Evolutionary conservation across 176 grass and related monocot species (phyloP).

Genomic region (Elymus sibiricus): DNA sequence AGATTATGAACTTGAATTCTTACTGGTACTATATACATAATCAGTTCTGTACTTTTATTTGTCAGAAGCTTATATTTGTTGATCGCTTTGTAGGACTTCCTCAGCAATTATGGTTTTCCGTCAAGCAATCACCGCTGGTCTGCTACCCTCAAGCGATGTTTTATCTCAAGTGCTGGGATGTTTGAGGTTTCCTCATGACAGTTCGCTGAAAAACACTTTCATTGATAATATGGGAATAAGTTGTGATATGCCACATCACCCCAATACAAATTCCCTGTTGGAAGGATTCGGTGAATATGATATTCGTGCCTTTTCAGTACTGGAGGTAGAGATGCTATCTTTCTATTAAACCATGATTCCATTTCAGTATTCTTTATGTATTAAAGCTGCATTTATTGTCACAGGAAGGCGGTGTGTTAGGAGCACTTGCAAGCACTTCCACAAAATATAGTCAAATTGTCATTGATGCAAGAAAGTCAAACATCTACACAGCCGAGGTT

Average conservation of each 20-base stretch:
- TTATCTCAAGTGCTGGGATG: slow-evolving; percentile 96
- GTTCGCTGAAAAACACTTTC: slow-evolving; percentile 55
- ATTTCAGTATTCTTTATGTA: slow-evolving; percentile 30
- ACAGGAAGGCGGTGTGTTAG: slow-evolving; percentile 75
- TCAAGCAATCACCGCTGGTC: slow-evolving; percentile 57
- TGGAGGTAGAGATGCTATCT: slow-evolving; percentile 57
- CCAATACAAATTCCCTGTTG: slow-evolving; percentile 73
- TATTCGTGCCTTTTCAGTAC: slow-evolving; percentile 73
- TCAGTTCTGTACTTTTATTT: background rate
- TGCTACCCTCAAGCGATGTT: slow-evolving; percentile 71
- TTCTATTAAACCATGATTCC: slow-evolving; percentile 5
- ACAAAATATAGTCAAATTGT: slow-evolving; percentile 71
- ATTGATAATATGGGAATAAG: slow-evolving; percentile 71
- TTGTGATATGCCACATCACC: slow-evolving; percentile 64
- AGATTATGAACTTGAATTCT: background rate
- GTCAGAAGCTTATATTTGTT: slow-evolving; percentile 14
- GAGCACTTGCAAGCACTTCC: slow-evolving; percentile 53
- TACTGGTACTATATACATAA: background rate
- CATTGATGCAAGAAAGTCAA: slow-evolving; percentile 81
- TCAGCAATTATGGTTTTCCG: slow-evolving; percentile 68
- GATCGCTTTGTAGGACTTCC: slow-evolving; percentile 62
- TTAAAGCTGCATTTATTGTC: slow-evolving; percentile 20
- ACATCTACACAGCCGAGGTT: slow-evolving; percentile 74
- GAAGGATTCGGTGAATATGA: slow-evolving; percentile 98
- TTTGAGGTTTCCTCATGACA: slow-evolving; percentile 78